phyloP scores from a whole-genome alignment of 2,329 filamentous ascomycete genomes.

The Colletotrichum sp. region DNA sequence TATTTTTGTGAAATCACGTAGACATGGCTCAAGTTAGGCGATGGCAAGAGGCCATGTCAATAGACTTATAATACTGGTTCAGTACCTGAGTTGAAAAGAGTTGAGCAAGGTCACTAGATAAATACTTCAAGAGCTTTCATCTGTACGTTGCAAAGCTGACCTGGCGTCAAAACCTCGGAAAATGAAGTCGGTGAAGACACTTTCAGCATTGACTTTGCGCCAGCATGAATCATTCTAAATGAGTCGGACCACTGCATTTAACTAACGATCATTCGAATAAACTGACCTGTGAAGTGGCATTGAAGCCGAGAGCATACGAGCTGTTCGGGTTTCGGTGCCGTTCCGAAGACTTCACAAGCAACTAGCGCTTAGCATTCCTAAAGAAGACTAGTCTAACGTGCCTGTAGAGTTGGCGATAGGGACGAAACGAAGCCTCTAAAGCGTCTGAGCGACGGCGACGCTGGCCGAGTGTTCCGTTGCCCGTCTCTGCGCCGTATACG shows the following conservation, averaged over 20 bases:
- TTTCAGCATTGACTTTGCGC: background rate
- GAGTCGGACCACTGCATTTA: background rate
- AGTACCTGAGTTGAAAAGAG: background rate
- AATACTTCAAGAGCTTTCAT: background rate
- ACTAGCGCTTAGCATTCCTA: background rate
- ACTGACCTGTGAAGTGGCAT: background rate
- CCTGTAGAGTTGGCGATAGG: background rate
- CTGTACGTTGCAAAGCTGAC: background rate
- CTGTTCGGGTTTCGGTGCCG: background rate
- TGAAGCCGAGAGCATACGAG: background rate
- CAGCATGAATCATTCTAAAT: background rate
- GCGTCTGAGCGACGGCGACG: background rate
- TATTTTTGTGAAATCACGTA: background rate
- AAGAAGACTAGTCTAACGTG: background rate
- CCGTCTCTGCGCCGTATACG: background rate
- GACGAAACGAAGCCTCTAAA: background rate
- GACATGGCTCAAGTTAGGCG: background rate
- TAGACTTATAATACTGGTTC: background rate
- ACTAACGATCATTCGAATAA: background rate
- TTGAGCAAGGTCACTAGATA: background rate
- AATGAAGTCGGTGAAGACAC: background rate
- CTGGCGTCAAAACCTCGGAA: background rate
- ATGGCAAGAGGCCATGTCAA: background rate
- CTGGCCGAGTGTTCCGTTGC: background rate
- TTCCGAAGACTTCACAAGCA: background rate